phyloP scores from a whole-genome alignment of 108 stramenopile species.

The Nitzschia inconspicua region DNA sequence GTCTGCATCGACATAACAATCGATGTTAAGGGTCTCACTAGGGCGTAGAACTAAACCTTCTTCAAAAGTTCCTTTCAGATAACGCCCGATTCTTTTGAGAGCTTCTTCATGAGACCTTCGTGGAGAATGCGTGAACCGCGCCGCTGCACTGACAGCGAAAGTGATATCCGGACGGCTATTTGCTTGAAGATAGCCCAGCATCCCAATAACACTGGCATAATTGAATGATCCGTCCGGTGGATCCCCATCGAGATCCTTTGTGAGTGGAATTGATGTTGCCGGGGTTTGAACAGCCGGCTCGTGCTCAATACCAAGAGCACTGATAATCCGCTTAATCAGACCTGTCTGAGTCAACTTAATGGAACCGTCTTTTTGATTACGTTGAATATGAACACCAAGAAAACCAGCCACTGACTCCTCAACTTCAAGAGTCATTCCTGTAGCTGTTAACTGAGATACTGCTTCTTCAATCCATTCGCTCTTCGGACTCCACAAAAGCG shows the following conservation, averaged over 20 bases:
- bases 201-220: slow-evolving; percentile 28
- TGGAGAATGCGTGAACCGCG: not conserved
- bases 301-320: slow-evolving; percentile 24
- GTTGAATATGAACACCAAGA: slow-evolving; percentile 38
- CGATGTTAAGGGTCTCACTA: slow-evolving; percentile 6
- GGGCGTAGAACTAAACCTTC: slow-evolving; percentile 29
- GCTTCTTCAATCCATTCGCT: slow-evolving; percentile 21
- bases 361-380: not conserved
- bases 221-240: slow-evolving; percentile 7
- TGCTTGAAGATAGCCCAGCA: slow-evolving; percentile 31
- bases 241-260: not conserved
- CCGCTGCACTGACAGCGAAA: slow-evolving; percentile 10
- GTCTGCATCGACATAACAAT: slow-evolving; percentile 45
- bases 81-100: slow-evolving; percentile 32
- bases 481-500: no score
- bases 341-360: slow-evolving; percentile 37
- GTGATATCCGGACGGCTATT: slow-evolving; percentile 34
- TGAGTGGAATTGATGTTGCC: not conserved
- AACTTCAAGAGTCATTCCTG: slow-evolving; percentile 1
- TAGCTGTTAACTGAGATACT: slow-evolving; percentile 5
- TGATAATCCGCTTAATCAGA: slow-evolving; percentile 32
- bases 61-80: slow-evolving; percentile 24
- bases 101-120: slow-evolving; percentile 22
- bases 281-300: no score
- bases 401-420: slow-evolving; percentile 38